Conservation (phyloP, 2,329 filamentous ascomycete species). For the Sclerotinia borealis region DNA sequence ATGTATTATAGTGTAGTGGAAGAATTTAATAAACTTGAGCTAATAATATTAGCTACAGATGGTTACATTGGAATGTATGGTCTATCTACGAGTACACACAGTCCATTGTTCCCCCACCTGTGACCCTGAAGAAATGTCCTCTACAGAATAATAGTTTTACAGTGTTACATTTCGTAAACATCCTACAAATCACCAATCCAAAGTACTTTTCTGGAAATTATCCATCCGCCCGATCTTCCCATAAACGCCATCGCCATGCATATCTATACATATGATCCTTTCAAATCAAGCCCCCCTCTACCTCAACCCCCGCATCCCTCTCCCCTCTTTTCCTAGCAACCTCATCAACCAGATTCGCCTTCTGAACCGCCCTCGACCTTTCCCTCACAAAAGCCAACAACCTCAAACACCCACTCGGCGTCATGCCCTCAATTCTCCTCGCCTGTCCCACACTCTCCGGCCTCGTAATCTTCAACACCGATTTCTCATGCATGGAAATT, state of each 20-base stretch:
- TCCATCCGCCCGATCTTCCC: not conserved
- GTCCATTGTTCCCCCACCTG: not conserved
- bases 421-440: constrained; percentile 74
- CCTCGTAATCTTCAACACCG: constrained; percentile 59
- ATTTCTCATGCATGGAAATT: constrained; percentile 73
- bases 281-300: not conserved
- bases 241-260: constrained; percentile 1
- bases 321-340: constrained; percentile 11
- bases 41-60: no score
- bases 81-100: no score
- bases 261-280: not conserved
- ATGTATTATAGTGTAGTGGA: no score
- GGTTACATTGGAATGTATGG: not conserved
- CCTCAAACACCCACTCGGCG: constrained; percentile 52
- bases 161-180: not conserved
- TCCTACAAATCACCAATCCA: not conserved
- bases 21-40: no score
- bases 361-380: constrained; percentile 16
- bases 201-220: not conserved
- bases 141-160: not conserved
- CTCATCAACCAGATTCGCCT: constrained; percentile 18
- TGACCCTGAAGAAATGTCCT: not conserved
- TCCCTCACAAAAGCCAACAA: constrained; percentile 53
- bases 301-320: not conserved
- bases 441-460: constrained; percentile 89